Conservation (phyloP, 306 rosid genomes). For the Fagus crenata region DNA sequence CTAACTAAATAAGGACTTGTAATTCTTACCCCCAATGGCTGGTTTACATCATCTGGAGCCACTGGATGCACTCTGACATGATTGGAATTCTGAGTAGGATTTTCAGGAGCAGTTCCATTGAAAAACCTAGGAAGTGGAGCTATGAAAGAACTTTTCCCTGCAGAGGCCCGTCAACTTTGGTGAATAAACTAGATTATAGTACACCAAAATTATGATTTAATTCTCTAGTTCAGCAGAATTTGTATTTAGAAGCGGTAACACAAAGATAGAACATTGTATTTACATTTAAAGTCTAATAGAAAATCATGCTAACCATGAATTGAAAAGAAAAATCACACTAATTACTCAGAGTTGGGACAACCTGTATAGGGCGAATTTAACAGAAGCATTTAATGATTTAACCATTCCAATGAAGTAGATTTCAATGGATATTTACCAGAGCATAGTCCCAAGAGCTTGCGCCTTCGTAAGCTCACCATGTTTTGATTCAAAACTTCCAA, state of each 20-base stretch:
- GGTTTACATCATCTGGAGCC: constrained; percentile 47
- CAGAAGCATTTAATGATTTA: background rate
- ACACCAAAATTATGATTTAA: constrained; percentile 1
- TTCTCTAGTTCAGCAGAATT: constrained; percentile 5
- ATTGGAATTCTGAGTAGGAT: constrained; percentile 36
- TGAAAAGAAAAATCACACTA: background rate
- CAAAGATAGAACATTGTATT: background rate
- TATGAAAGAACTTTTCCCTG: constrained; percentile 64
- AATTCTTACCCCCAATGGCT: constrained; percentile 50
- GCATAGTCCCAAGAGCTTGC: constrained; percentile 87
- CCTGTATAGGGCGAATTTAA: background rate
- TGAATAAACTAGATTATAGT: constrained; percentile 19
- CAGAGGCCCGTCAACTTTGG: constrained; percentile 29
- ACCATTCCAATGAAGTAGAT: background rate
- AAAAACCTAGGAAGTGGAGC: constrained; percentile 57
- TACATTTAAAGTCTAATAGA: background rate
- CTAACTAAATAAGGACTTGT: constrained; percentile 21
- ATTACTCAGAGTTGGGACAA: background rate
- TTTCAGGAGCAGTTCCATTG: constrained; percentile 42
- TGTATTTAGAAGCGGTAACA: constrained; percentile 2
- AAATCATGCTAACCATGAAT: background rate
- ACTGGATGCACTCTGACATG: constrained; percentile 53
- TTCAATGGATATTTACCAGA: constrained; percentile 53
- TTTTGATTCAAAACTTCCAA: constrained; percentile 32
- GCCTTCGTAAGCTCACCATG: constrained; percentile 98